Percentiles rank a stretch among this genome's conserved stretches.
These are phyloP conservation scores for Pisolithus sp. DNA, from an alignment of 768 basidiomycete species.

Conservation along the genomic window DNA sequence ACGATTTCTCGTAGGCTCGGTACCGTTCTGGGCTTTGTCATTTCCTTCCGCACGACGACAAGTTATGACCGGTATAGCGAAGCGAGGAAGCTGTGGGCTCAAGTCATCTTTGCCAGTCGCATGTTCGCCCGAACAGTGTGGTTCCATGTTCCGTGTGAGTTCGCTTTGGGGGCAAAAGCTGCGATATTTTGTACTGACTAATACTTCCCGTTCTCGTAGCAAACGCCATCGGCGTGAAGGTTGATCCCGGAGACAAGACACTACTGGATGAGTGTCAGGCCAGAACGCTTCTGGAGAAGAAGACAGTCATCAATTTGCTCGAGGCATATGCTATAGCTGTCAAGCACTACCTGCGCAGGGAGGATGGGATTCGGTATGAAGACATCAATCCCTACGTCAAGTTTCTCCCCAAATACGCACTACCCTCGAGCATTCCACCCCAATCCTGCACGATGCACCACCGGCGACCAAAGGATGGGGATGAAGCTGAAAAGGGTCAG, in stretches of 20 bases:
- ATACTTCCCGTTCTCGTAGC: neutral
- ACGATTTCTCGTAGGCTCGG: conserved; percentile 29
- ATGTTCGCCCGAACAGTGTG: conserved; percentile 57
- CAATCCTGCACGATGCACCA: neutral
- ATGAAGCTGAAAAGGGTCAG: neutral
- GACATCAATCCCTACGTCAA: conserved; percentile 67
- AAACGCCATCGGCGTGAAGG: conserved; percentile 2
- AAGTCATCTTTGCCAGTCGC: conserved; percentile 47
- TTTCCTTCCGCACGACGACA: conserved; percentile 65
- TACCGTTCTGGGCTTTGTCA: conserved; percentile 70
- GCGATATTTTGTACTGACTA: conserved; percentile 26
- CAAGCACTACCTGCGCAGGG: conserved; percentile 64
- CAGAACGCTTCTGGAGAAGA: conserved; percentile 56
- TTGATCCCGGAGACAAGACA: neutral
- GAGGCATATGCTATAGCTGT: conserved; percentile 60
- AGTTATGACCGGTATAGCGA: conserved; percentile 73
- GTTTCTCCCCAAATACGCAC: conserved; percentile 55
- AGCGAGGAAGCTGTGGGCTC: conserved; percentile 60
- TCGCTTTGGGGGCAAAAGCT: conserved; percentile 9
- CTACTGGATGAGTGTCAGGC: conserved; percentile 32
- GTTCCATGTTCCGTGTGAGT: conserved; percentile 60
- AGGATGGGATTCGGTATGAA: conserved; percentile 29
- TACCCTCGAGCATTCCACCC: conserved; percentile 44
- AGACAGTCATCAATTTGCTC: conserved; percentile 59
- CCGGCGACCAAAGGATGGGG: neutral